Conservation (phyloP, 2,329 filamentous ascomycete species). For the Arthrobotrys sinensis region DNA sequence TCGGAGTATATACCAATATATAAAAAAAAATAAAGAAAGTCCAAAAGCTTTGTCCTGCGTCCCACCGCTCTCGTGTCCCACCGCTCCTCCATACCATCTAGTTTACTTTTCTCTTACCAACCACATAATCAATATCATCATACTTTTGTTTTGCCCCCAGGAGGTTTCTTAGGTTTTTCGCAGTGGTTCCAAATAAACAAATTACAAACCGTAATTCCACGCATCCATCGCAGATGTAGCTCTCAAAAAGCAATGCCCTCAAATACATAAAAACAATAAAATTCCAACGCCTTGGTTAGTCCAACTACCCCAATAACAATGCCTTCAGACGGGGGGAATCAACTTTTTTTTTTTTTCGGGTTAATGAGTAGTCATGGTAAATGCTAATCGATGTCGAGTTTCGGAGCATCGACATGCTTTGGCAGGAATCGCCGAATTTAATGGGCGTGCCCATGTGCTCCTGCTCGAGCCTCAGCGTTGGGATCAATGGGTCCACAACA, state of each 20-base stretch:
- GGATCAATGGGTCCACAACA: slow-evolving; percentile 67
- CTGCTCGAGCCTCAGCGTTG: slow-evolving; percentile 50
- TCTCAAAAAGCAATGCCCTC: slow-evolving; percentile 11
- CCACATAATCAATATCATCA: slow-evolving; percentile 7
- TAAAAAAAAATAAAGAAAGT: not conserved
- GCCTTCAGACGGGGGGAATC: not conserved
- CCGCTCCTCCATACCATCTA: not conserved
- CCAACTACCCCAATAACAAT: not conserved
- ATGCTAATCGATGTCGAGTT: not conserved
- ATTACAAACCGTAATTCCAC: not conserved
- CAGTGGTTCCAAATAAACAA: not conserved
- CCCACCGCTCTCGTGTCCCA: not conserved
- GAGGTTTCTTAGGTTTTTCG: not conserved
- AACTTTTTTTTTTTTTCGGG: not conserved
- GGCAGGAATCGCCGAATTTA: not conserved
- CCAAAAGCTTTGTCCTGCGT: not conserved
- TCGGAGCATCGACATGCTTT: too few species aligned
- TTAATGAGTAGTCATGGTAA: not conserved
- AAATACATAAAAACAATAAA: slow-evolving; percentile 9
- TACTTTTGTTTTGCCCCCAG: slow-evolving; percentile 7
- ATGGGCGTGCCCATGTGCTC: slow-evolving; percentile 59
- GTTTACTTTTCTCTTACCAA: not conserved
- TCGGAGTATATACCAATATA: slow-evolving; percentile 8
- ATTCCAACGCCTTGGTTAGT: slow-evolving; percentile 21
- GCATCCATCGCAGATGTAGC: slow-evolving; percentile 21